Evolutionary conservation across 176 grass and related monocot species (phyloP).

Genomic region (Tillandsia leiboldiana): DNA sequence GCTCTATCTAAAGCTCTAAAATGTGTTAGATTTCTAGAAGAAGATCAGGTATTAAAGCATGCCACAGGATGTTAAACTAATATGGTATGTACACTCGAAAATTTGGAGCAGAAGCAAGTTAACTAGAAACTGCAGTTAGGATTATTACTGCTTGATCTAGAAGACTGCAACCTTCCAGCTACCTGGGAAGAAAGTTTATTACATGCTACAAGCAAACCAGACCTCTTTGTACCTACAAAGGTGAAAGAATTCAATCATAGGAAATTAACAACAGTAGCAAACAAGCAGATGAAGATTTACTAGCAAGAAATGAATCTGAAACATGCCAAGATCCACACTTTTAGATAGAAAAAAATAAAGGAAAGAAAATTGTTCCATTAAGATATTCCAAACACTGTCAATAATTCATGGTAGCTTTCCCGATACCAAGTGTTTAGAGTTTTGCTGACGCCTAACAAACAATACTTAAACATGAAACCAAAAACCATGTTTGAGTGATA

Average conservation of each 20-base stretch:
- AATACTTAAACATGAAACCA: too few species aligned
- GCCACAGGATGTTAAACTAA: too few species aligned
- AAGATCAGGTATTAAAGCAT: too few species aligned
- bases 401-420: too few species aligned
- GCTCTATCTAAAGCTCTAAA: too few species aligned
- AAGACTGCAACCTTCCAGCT: constrained; percentile 17
- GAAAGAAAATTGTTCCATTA: not conserved
- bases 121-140: not conserved
- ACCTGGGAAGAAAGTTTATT: constrained; percentile 34
- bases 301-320: not conserved
- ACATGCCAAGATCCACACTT: not conserved
- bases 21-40: too few species aligned
- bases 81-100: not conserved
- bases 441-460: too few species aligned
- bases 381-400: not conserved
- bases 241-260: not conserved
- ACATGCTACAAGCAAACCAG: constrained; percentile 24
- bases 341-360: not conserved
- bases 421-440: too few species aligned
- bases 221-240: constrained; percentile 8
- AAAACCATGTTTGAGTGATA: too few species aligned
- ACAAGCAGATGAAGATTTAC: not conserved
- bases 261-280: not conserved
- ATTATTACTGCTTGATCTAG: constrained; percentile 17
- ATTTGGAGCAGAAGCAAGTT: constrained; percentile 1